These are phyloP conservation scores for Abelmoschus esculentus DNA, from an alignment of 345 rosid species.

Conservation along the genomic window DNA sequence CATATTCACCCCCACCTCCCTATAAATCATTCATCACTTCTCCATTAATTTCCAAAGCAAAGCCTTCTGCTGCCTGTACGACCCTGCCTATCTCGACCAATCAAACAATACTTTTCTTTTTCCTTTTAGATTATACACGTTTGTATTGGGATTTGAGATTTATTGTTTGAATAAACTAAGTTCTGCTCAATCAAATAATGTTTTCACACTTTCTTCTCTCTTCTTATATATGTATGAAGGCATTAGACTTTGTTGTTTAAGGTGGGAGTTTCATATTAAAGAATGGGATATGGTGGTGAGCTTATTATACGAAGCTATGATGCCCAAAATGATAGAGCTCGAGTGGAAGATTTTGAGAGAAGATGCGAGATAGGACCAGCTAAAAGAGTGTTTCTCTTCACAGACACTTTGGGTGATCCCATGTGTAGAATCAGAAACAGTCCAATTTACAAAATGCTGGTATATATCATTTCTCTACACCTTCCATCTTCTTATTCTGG, in stretches of 20 bases:
- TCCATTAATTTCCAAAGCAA: slow-evolving; percentile 2
- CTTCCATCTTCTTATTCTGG: neutral
- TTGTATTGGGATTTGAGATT: neutral
- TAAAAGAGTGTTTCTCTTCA: slow-evolving; percentile 46
- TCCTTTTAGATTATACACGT: neutral
- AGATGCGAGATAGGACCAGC: slow-evolving; percentile 68
- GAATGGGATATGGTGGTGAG: slow-evolving; percentile 23
- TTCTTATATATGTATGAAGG: slow-evolving; percentile 2
- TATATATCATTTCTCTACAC: slow-evolving; percentile 15
- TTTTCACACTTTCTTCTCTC: neutral
- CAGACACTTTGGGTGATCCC: slow-evolving; percentile 83
- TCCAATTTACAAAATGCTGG: slow-evolving; percentile 70
- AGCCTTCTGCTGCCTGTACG: neutral
- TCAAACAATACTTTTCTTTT: neutral
- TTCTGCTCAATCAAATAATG: neutral
- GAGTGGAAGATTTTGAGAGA: slow-evolving; percentile 51
- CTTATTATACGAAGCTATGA: slow-evolving; percentile 52
- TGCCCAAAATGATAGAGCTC: slow-evolving; percentile 35
- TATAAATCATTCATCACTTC: slow-evolving; percentile 17
- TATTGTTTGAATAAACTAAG: neutral
- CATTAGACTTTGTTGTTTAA: neutral
- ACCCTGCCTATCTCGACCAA: neutral
- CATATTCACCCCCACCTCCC: slow-evolving; percentile 10
- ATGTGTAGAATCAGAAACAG: slow-evolving; percentile 68
- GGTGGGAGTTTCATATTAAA: slow-evolving; percentile 6